phyloP scores from a whole-genome alignment of 495 filamentous ascomycete genomes.

The Penicillium paradoxum region DNA sequence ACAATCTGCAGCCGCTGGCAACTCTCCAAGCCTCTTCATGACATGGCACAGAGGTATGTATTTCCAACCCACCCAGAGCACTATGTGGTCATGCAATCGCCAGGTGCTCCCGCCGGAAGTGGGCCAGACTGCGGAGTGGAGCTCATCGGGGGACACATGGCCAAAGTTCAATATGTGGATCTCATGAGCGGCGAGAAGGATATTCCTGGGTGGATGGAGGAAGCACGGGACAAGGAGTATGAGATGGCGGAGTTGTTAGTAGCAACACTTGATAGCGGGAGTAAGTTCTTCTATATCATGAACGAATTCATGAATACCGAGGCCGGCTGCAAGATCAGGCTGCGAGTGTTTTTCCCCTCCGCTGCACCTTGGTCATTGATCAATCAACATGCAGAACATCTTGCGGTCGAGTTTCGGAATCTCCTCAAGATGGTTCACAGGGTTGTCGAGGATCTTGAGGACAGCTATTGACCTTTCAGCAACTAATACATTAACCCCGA shows the following conservation, averaged over 20 bases:
- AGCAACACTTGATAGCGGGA: slow-evolving; percentile 2
- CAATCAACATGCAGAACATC: slow-evolving; percentile 1
- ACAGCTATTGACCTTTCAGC: neutral
- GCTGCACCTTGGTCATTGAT: neutral
- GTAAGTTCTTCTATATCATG: slow-evolving; percentile 2
- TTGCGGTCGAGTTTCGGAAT: slow-evolving; percentile 3
- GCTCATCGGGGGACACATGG: slow-evolving; percentile 5
- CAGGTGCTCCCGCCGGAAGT: neutral
- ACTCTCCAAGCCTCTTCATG: neutral
- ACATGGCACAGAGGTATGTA: neutral
- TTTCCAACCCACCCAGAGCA: slow-evolving; percentile 1
- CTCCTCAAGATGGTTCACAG: neutral
- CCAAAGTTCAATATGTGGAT: slow-evolving; percentile 1
- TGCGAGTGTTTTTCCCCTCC: slow-evolving; percentile 1
- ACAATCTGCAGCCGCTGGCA: neutral
- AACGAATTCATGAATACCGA: slow-evolving; percentile 4
- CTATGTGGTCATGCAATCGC: neutral
- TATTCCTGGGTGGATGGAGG: neutral
- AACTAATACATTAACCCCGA: neutral
- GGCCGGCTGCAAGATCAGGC: neutral
- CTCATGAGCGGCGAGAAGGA: neutral
- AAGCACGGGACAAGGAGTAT: neutral
- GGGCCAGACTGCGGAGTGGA: neutral
- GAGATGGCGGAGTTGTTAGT: neutral
- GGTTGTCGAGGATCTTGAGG: neutral